Evolutionary conservation across 139 green algal species (phyloP).

Genomic region (Coelastrella sp.): DNA sequence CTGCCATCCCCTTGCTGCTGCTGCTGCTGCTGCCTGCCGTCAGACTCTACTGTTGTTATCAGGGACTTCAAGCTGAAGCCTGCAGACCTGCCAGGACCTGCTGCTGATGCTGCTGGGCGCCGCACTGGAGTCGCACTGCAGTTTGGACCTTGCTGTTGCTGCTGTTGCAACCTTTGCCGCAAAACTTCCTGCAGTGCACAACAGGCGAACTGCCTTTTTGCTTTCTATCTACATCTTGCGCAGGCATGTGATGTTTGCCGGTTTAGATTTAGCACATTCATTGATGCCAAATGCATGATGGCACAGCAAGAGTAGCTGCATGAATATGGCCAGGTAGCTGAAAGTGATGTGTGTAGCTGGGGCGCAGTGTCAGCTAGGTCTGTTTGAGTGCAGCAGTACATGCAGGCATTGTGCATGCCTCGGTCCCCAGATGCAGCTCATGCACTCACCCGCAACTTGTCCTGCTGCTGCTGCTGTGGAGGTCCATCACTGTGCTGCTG

Average conservation of each 20-base stretch:
- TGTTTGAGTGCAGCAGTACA: background rate
- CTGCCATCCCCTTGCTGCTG: background rate
- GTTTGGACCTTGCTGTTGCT: constrained; percentile 24
- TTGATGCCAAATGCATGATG: too few species aligned
- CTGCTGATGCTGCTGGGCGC: background rate
- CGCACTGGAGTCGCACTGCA: background rate
- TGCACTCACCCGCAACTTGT: background rate
- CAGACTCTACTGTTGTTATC: background rate
- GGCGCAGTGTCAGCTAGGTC: background rate
- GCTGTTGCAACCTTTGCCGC: constrained; percentile 6
- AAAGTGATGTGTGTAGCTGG: too few species aligned
- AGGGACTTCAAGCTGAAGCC: constrained; percentile 19
- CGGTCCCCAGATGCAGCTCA: too few species aligned
- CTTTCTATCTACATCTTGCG: background rate
- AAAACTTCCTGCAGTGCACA: constrained; percentile 1
- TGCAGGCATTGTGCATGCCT: background rate
- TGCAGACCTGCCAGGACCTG: background rate
- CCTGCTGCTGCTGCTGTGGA: background rate
- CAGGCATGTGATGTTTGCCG: too few species aligned
- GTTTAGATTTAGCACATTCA: too few species aligned
- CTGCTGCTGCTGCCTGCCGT: background rate
- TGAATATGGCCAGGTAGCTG: too few species aligned
- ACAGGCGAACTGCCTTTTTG: background rate
- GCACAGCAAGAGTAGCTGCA: too few species aligned
- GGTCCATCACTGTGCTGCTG: background rate